phyloP scores from a whole-genome alignment of 352 stramenopile genomes.

The Globisporangium uncinulatum region DNA sequence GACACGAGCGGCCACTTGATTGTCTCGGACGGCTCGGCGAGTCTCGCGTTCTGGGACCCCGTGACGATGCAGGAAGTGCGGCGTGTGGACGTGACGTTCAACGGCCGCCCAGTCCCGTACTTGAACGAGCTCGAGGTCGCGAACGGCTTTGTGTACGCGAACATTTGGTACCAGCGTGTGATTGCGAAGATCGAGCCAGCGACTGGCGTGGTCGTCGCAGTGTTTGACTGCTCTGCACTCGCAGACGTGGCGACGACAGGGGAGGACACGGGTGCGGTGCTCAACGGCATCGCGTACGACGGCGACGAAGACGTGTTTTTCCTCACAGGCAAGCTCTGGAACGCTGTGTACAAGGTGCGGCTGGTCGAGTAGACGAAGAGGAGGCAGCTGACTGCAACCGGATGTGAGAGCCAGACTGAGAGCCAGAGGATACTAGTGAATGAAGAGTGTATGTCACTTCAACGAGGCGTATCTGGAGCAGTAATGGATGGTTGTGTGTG shows the following conservation, averaged over 20 bases:
- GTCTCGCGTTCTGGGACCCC: constrained; percentile 90
- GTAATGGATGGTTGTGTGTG: no score
- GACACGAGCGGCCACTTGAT: constrained; percentile 42
- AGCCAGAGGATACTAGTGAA: no score
- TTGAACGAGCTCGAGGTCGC: constrained; percentile 94
- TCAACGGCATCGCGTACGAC: constrained; percentile 94
- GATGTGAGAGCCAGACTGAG: no score
- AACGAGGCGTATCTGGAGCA: no score
- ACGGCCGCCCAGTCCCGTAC: constrained; percentile 37
- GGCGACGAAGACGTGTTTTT: constrained; percentile 87
- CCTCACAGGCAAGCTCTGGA: constrained; percentile 92
- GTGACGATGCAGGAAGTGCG: constrained; percentile 67
- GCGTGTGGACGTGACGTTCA: constrained; percentile 59
- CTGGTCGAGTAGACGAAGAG: constrained; percentile 30
- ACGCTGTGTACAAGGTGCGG: constrained; percentile 86
- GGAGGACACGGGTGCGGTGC: constrained; percentile 55
- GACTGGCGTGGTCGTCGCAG: constrained; percentile 76
- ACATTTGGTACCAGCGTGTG: constrained; percentile 92
- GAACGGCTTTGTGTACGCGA: constrained; percentile 91
- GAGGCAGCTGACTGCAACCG: neutral
- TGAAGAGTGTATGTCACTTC: neutral
- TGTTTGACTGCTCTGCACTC: constrained; percentile 82
- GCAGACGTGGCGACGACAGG: constrained; percentile 52
- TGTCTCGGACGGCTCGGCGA: constrained; percentile 88
- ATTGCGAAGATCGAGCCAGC: constrained; percentile 91